Evolutionary conservation across 768 basidiomycete species (phyloP), one percentile per base, ranked within the genome.

Genomic region (Exsudoporus frostii): DNA sequence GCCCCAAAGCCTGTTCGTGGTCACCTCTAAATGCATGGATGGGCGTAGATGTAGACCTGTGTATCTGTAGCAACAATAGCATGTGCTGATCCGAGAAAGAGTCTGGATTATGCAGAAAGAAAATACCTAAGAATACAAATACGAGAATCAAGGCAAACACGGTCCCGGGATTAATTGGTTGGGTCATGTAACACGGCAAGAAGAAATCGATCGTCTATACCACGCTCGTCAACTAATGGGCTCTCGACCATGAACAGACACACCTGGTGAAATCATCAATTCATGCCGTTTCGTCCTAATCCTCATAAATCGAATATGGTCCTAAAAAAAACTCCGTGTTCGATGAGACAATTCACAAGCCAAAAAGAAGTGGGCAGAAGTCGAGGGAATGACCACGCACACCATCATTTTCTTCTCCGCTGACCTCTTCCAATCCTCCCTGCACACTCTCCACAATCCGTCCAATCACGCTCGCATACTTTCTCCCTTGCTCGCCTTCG

Each of bases 231-330:
- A 54, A 39, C 9, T 7, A n/a, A 6, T 34, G 4, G 17, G 5
- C 33, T 19, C 39, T 40, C 15, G 11, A 39, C 30, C 39, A 39
- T 8, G 11, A 38, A 45, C 7, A 19, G 4, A 73, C 86, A 27
- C 48, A 92, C 94, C 90, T 51, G 94, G 94, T 3, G 94, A 91
- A 55, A 97, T 93, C 87, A 97, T 90, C 52, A 97, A 76, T 65
- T 96, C 94, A 68, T 97, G 94, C 47, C 88, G 80, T 66, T 83
- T 90, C 53, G 94, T 96, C 45, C 94, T 82, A 72, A 96, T 92
- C 53, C 93, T 76, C 82, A 97, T 84, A 63, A 96, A 91, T 54
- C 83, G 81, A 41, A 96, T 78, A 24, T 91, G 87, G 65, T 95
- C 93, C 92, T 95, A 22, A 11, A 24, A 2, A n/a, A 43, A 19